Percentiles rank a stretch among this genome's conserved stretches.
phyloP scores from a whole-genome alignment of 805 yeast species.

The Myxozyma neotropica region DNA sequence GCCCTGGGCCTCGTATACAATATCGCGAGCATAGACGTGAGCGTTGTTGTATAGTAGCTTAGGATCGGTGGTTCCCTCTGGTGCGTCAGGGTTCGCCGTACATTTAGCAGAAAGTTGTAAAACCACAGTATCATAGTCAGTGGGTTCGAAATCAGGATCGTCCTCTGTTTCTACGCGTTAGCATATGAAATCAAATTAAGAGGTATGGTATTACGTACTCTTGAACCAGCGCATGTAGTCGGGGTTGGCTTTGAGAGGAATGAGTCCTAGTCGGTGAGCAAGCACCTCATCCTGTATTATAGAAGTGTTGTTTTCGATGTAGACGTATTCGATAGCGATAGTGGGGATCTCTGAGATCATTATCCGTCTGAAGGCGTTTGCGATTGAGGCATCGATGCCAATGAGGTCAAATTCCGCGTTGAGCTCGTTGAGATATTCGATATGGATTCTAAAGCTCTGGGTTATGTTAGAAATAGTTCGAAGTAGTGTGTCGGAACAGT shows the following conservation, averaged over 20 bases:
- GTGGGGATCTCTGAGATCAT: conserved; percentile 97
- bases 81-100: conserved; percentile 81
- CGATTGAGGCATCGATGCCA: conserved; percentile 85
- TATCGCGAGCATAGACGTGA: conserved; percentile 83
- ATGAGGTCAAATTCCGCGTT: conserved; percentile 83
- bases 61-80: conserved; percentile 76
- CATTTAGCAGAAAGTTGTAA: conserved; percentile 80
- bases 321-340: conserved; percentile 91
- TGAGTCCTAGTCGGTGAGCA: conserved; percentile 90
- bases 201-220: conserved; percentile 30
- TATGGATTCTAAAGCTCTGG: conserved; percentile 61
- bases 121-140: conserved; percentile 88
- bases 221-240: conserved; percentile 86
- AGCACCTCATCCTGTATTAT: conserved; percentile 97
- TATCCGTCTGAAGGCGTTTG: conserved; percentile 95
- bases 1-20: conserved; percentile 91
- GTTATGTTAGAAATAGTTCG: neutral
- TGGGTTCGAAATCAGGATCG: conserved; percentile 48
- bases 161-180: conserved; percentile 39
- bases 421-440: conserved; percentile 59
- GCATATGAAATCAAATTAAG: neutral
- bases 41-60: conserved; percentile 80
- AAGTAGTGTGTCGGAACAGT: too few relatives aligned
- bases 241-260: conserved; percentile 90
- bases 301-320: conserved; percentile 89